Base-by-base conservation (phyloP, 1,284 basidiomycete genomes). In the Puccinia coronata region DNA sequence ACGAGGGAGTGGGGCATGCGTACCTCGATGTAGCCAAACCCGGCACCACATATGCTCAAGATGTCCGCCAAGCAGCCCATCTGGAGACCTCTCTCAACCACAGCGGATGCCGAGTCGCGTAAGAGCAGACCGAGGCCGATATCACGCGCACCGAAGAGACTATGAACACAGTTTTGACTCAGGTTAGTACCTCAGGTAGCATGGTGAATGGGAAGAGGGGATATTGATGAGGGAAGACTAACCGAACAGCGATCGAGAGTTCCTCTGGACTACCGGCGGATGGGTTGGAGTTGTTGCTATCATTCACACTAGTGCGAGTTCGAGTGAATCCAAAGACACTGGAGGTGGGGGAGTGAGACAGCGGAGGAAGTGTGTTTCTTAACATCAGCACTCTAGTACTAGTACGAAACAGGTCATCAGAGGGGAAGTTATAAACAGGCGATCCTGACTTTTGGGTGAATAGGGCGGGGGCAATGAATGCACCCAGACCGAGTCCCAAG, bases 401-500 rank as follows among this genome's bases (percentile, higher is more conserved):
- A 41, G 25, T 14, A 43, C 28, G 70, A 25, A 47, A 51, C 8
- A 36, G 25, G 25, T 12, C 41, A 23, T 2, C 16, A 53, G 53
- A n/a, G 4, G 28, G 63, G 16, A 23, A 36, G 31, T n/a, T n/a
- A n/a, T 5, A 55, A 72, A 25, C 16, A n/a, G 28, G 36, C 23
- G n/a, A 39, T 25, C n/a, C 63, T 55, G 8, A 80, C 78, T 69
- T 80, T 80, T 72, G 67, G 34, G 65, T 80, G 34, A 80, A 80
- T 16, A 80, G 65, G n/a, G 78, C 55, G 34, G 78, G 78, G 20
- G 78, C 78, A 14, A 80, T 71, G 51, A 80, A 71, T 69, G 78
- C 78, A 47, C 78, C 78, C 36, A 80, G 41, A 28, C 78, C 78
- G 25, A 72, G 51, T 23, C 67, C 69, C 20, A 80, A 31, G 34